Evolutionary conservation across 768 basidiomycete species (phyloP), one percentile per base, ranked within the genome.

Genomic region (Asterophora lycoperdoides): DNA sequence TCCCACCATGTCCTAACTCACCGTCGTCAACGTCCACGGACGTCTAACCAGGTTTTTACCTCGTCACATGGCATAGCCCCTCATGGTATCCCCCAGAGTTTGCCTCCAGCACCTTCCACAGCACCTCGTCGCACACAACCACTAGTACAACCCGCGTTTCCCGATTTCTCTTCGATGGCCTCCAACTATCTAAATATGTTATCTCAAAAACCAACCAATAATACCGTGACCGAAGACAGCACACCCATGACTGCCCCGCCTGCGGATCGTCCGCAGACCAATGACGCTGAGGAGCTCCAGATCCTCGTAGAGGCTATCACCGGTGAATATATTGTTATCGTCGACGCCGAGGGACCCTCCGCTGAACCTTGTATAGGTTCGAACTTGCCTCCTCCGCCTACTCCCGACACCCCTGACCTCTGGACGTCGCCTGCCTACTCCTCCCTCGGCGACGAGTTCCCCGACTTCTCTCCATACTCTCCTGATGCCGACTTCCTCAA

Each of bases 181-280:
- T 71, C 76, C 32, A 81, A 81, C 55, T 89, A 89, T 65, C 64
- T 88, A 61, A 79, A 68, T 52, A 89, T 89, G 87, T 63, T 89
- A 56, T 69, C 74, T 17, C 71, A 76, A 56, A 74, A 73, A 37
- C 70, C 79, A 19, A 60, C 66, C 51, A 71, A 75, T 48, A 60
- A 66, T 49, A 39, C 68, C 32, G 60, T 64, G 58, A 54, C 64
- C 32, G 52, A 64, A 20, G 66, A 76, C 59, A 61, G 48, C 48
- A 34, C 59, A 11, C 52, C 63, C 53, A 46, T 58, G 38, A 58
- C 63, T 1, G 53, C 58, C 42, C 52, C 60, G 20, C 52, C 60
- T n/a, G 51, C 60, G 36, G 64, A 64, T 33, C 48, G 62, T 43
- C 38, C 8, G 30, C 30, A 65, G 28, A 46, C 62, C 46, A 41